These are phyloP conservation scores for Triticum urartu DNA, from an alignment of 176 grass and related monocot species.

Conservation along the genomic window DNA sequence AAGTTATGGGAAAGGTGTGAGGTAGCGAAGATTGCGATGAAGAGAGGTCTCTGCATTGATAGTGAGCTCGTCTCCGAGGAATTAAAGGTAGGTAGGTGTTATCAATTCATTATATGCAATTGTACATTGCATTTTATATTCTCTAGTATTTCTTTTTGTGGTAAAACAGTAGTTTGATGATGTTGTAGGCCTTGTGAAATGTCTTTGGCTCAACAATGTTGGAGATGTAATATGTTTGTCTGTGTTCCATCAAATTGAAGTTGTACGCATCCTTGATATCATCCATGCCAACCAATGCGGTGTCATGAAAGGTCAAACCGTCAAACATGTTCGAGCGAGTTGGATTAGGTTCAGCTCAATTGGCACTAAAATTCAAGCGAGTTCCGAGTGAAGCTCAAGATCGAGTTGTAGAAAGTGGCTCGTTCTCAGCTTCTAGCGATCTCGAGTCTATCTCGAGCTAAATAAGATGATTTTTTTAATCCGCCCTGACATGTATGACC, in stretches of 20 bases:
- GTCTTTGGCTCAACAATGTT: neutral
- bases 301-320: neutral
- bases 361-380: too few species aligned
- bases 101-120: neutral
- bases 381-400: too few species aligned
- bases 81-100: slow-evolving; percentile 72
- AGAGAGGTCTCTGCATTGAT: slow-evolving; percentile 70
- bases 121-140: slow-evolving; percentile 17
- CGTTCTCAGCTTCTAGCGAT: too few species aligned
- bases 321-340: neutral
- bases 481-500: neutral
- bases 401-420: too few species aligned
- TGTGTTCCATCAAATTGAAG: neutral
- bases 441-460: too few species aligned
- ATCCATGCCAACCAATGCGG: neutral
- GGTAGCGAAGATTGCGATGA: slow-evolving; percentile 82
- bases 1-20: slow-evolving; percentile 95
- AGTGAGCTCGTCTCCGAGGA: slow-evolving; percentile 59
- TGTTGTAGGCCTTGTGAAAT: neutral
- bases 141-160: neutral
- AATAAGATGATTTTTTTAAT: too few species aligned
- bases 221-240: neutral
- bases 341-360: too few species aligned
- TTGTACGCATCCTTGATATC: neutral
- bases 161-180: slow-evolving; percentile 14